These are phyloP conservation scores for Neurospora sp. DNA, from an alignment of 2,329 filamentous ascomycete genomes.

Conservation along the genomic window DNA sequence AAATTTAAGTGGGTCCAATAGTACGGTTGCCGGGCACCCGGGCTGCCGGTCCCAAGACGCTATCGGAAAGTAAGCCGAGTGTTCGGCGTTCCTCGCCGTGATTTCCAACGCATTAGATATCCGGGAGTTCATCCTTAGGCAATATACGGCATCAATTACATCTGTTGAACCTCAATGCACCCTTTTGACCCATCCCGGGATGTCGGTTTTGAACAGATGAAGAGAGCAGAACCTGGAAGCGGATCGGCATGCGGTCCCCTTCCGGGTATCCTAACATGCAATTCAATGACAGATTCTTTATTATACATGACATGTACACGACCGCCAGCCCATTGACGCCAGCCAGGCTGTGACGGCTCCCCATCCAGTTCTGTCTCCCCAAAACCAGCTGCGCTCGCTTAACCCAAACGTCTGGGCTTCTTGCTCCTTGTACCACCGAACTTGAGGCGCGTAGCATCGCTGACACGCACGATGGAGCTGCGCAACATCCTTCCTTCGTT, in stretches of 20 bases:
- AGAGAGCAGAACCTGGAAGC: background rate
- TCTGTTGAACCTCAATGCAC: background rate
- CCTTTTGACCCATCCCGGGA: background rate
- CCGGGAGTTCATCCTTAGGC: background rate
- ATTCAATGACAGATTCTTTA: background rate
- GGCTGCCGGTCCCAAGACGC: background rate
- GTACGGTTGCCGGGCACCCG: background rate
- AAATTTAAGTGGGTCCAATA: background rate
- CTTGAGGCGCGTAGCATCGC: conserved; percentile 83
- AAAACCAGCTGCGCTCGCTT: conserved; percentile 5
- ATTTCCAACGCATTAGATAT: background rate
- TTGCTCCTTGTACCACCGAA: conserved; percentile 88
- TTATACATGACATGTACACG: conserved; percentile 8
- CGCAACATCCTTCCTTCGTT: conserved; percentile 70
- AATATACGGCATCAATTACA: background rate
- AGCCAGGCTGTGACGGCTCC: background rate
- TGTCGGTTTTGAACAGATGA: background rate
- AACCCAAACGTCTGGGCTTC: conserved; percentile 72
- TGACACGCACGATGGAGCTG: conserved; percentile 65
- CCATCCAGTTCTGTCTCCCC: background rate
- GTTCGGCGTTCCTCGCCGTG: background rate
- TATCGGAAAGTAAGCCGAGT: background rate
- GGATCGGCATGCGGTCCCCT: background rate
- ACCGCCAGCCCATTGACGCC: background rate
- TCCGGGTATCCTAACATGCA: conserved; percentile 1